Conservation (phyloP, 257 asterid species). For the Euphrasia confusa region DNA sequence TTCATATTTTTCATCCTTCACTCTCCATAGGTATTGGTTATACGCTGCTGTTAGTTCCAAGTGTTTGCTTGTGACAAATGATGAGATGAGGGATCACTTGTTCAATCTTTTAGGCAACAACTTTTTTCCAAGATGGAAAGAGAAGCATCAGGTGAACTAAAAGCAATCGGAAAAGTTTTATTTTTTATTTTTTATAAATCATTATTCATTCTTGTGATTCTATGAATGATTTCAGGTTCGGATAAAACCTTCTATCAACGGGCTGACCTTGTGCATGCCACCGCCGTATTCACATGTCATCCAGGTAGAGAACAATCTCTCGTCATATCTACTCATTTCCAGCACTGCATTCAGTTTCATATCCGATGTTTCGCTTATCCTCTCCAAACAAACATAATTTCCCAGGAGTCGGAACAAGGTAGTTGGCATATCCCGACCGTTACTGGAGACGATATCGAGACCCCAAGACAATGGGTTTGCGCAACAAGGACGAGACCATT, state of each 20-base stretch:
- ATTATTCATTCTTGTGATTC: conserved; percentile 1
- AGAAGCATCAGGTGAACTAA: conserved; percentile 77
- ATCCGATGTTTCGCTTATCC: conserved; percentile 10
- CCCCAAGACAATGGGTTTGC: conserved; percentile 81
- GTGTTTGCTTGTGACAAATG: conserved; percentile 88
- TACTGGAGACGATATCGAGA: conserved; percentile 74
- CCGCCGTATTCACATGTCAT: conserved; percentile 84
- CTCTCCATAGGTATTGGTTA: conserved; percentile 70
- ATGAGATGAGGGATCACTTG: conserved; percentile 98
- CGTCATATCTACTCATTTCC: conserved; percentile 6
- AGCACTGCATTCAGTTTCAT: not conserved
- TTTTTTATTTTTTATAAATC: not conserved
- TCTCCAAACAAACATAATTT: conserved; percentile 21
- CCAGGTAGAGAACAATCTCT: conserved; percentile 44
- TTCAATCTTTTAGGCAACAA: conserved; percentile 80
- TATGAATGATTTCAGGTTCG: conserved; percentile 52
- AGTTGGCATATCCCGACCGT: conserved; percentile 81
- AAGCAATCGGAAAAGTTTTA: not conserved
- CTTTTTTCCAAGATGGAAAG: conserved; percentile 97
- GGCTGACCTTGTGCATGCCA: conserved; percentile 61
- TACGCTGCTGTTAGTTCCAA: conserved; percentile 91
- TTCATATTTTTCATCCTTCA: not conserved
- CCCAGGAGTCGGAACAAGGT: conserved; percentile 83
- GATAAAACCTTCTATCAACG: conserved; percentile 34
- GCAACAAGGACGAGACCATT: conserved; percentile 44